Evolutionary conservation across 1,284 basidiomycete genomes (phyloP).

Genomic region (Heliocybe sulcata): DNA sequence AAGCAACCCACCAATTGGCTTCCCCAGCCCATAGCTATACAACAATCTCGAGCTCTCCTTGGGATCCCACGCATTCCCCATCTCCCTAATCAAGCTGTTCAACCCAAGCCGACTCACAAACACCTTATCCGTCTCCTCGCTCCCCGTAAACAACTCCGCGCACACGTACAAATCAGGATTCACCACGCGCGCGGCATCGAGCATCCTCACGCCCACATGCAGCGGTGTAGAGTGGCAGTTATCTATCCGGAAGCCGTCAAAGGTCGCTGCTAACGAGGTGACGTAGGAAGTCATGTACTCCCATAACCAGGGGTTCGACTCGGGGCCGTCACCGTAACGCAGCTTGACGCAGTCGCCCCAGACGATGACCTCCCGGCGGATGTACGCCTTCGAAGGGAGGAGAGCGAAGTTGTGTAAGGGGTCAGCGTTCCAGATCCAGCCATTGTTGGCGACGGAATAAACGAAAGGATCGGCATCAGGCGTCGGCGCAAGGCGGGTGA

Average conservation of each 20-base stretch:
- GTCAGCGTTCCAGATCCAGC: slow-evolving; percentile 98
- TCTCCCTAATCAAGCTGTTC: slow-evolving; percentile 89
- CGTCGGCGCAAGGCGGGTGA: slow-evolving; percentile 69
- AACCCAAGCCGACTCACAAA: slow-evolving; percentile 90
- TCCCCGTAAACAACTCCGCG: slow-evolving; percentile 96
- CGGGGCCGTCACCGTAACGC: slow-evolving; percentile 76
- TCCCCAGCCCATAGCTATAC: slow-evolving; percentile 84
- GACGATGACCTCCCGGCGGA: slow-evolving; percentile 92
- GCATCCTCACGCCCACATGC: slow-evolving; percentile 86
- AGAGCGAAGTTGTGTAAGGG: slow-evolving; percentile 93
- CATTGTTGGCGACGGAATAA: slow-evolving; percentile 92
- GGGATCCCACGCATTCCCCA: slow-evolving; percentile 83
- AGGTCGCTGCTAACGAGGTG: slow-evolving; percentile 69
- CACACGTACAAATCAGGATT: slow-evolving; percentile 94
- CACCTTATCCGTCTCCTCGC: slow-evolving; percentile 85
- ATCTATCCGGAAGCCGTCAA: slow-evolving; percentile 95
- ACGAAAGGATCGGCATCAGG: slow-evolving; percentile 57
- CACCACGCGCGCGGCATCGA: slow-evolving; percentile 84
- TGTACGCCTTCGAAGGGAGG: slow-evolving; percentile 92
- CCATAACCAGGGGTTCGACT: slow-evolving; percentile 94
- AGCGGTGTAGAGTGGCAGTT: slow-evolving; percentile 98
- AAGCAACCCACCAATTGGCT: slow-evolving; percentile 68
- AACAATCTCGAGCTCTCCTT: slow-evolving; percentile 84
- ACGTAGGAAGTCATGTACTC: slow-evolving; percentile 88
- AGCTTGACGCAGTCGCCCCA: slow-evolving; percentile 99